Conservation (phyloP, 2,329 filamentous ascomycete species). For the Aulographum hederae region DNA sequence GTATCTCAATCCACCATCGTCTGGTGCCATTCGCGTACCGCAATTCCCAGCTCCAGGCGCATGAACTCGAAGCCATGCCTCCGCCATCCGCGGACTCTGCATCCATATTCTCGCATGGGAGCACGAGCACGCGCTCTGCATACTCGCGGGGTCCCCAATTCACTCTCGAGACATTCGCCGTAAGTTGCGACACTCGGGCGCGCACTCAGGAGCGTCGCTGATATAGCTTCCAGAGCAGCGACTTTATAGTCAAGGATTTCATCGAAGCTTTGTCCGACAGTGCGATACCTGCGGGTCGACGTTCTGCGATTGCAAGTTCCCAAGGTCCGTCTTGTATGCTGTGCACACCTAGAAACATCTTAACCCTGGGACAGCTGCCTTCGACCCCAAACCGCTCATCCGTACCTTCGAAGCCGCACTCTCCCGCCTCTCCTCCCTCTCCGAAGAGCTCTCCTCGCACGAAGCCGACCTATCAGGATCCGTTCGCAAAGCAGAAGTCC, state of each 20-base stretch:
- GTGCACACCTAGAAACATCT: constrained; percentile 6
- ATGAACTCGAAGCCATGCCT: too few species aligned
- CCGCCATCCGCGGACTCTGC: too few species aligned
- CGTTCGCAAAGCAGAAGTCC: constrained; percentile 75
- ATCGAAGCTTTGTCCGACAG: constrained; percentile 81
- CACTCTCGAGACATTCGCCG: constrained; percentile 56
- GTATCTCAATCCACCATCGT: too few species aligned
- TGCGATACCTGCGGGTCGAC: constrained; percentile 60
- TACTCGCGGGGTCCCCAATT: constrained; percentile 61
- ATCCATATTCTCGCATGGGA: too few species aligned
- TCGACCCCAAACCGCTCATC: constrained; percentile 94
- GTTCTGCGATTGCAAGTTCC: constrained; percentile 38
- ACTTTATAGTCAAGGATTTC: constrained; percentile 97
- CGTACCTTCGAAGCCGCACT: constrained; percentile 73
- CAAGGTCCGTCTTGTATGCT: constrained; percentile 10
- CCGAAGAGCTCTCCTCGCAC: constrained; percentile 70
- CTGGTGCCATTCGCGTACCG: too few species aligned
- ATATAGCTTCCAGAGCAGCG: constrained; percentile 25
- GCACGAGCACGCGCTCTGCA: too few species aligned
- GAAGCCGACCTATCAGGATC: constrained; percentile 84
- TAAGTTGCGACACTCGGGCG: constrained; percentile 8
- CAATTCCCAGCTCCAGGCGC: too few species aligned
- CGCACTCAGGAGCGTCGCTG: constrained; percentile 1
- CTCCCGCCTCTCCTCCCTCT: constrained; percentile 49
- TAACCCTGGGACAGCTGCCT: constrained; percentile 27